Base-by-base conservation (phyloP, 192 early-diverging fungal genomes). In the Entomortierella beljakovae region DNA sequence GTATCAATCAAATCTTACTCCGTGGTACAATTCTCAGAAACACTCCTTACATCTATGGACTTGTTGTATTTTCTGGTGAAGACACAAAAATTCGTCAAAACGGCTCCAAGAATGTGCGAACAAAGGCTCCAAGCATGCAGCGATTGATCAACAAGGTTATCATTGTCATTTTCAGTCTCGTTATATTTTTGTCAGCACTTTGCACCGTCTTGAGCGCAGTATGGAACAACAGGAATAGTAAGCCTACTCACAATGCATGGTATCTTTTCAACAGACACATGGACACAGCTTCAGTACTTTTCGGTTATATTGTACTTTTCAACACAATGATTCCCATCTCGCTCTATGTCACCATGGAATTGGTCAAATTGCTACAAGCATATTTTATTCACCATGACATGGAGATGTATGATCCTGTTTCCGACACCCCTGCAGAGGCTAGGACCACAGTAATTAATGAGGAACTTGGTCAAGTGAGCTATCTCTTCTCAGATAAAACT, bases 401-500 rank as follows among this genome's bases (percentile, higher is more conserved):
- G 7, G 70, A 85, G 42, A 95, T 96, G 94, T 95, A 94, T 73
- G 87, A 94, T 43, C 80, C 83, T 2, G 83, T 84, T 49, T 84
- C 86, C 1, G 89, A 94, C 53, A 91, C 90, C 13, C 90, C 92
- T 1, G 92, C 94, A 0, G 88, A 90, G 69, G 93, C 94, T 0
- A 83, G 89, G 26, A 95, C 95, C 8, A 90, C 90, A 2, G 89
- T 86, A 23, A 90, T 96, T 50, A 94, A 94, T 72, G 96, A 97
- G 79, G 96, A 97, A 59, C 83, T 97, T 31, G 95, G 93, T 31
- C 89, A 90, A 69, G 92, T 97, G 57, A 89, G 92, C 59, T 95
- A 95, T 65, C 85, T 97, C 11, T 97, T 97, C 58, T 92, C 92
- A 25, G 94, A 96, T 84, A 96, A 96, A 81, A 96, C 94, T 6